Percentiles rank a stretch among this genome's conserved stretches.
Conservation (phyloP, 257 asterid genomes). For the Hygrophila difformis region DNA sequence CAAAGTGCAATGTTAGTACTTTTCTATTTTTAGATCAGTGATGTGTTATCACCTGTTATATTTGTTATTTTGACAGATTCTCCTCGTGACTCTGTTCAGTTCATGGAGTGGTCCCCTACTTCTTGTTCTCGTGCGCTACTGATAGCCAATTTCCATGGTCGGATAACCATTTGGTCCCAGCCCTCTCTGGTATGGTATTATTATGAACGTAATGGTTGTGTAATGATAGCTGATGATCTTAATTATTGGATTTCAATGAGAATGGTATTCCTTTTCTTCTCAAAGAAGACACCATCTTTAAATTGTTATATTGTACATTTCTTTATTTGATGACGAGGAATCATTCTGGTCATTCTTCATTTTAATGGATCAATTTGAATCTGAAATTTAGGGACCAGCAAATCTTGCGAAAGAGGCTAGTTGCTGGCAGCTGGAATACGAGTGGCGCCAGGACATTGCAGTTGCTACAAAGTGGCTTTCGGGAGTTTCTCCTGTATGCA, state of each 20-base stretch:
- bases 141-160: constrained; percentile 90
- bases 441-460: constrained; percentile 99
- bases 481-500: constrained; percentile 93
- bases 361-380: constrained; percentile 14
- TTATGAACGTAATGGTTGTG: constrained; percentile 11
- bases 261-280: background rate
- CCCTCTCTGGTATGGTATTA: constrained; percentile 72
- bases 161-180: constrained; percentile 93
- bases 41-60: no score
- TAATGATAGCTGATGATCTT: constrained; percentile 6
- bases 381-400: constrained; percentile 65
- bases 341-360: background rate
- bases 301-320: background rate
- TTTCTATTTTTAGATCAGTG: no score
- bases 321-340: constrained; percentile 1
- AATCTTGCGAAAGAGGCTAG: constrained; percentile 91
- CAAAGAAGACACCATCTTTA: constrained; percentile 8
- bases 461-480: constrained; percentile 98
- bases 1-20: constrained; percentile 4
- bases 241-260: constrained; percentile 6
- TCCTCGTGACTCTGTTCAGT: constrained; percentile 96
- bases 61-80: constrained; percentile 53
- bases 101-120: constrained; percentile 97
- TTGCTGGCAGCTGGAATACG: constrained; percentile 92
- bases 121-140: constrained; percentile 91